Conservation (phyloP, 768 basidiomycete species). For the Boletus coccyginus region DNA sequence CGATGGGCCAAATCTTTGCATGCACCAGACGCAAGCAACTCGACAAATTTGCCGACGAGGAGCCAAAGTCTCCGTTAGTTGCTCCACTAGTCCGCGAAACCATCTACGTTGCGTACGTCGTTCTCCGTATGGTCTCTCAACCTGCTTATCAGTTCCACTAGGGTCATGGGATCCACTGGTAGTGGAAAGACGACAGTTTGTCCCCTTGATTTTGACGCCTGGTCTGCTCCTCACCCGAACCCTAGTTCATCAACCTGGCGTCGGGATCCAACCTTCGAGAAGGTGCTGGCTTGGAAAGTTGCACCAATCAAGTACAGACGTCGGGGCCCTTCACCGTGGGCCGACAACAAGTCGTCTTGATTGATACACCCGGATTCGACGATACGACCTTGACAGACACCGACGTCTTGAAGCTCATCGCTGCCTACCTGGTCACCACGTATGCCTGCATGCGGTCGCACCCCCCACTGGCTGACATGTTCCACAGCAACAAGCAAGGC, state of each 20-base stretch:
- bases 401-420: conserved; percentile 50
- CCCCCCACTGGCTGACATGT: conserved; percentile 7
- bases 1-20: conserved; percentile 30
- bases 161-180: conserved; percentile 34
- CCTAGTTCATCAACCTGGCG: conserved; percentile 37
- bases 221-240: conserved; percentile 1
- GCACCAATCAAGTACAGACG: conserved; percentile 33
- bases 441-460: conserved; percentile 7
- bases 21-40: conserved; percentile 27
- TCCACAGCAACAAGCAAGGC: conserved; percentile 32
- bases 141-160: conserved; percentile 28
- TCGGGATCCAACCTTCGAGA: conserved; percentile 32
- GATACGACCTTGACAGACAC: conserved; percentile 50
- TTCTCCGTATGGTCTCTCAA: background rate
- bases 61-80: conserved; percentile 19
- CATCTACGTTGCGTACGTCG: conserved; percentile 28
- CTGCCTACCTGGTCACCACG: conserved; percentile 36
- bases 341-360: conserved; percentile 42
- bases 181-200: conserved; percentile 35
- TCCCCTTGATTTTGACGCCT: background rate
- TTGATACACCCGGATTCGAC: conserved; percentile 66
- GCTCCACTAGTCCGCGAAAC: conserved; percentile 22
- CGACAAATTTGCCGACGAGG: conserved; percentile 25
- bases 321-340: conserved; percentile 24
- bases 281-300: conserved; percentile 35